Conservation (phyloP, 169 alveolate genomes). For the Plasmodium vinckei region DNA sequence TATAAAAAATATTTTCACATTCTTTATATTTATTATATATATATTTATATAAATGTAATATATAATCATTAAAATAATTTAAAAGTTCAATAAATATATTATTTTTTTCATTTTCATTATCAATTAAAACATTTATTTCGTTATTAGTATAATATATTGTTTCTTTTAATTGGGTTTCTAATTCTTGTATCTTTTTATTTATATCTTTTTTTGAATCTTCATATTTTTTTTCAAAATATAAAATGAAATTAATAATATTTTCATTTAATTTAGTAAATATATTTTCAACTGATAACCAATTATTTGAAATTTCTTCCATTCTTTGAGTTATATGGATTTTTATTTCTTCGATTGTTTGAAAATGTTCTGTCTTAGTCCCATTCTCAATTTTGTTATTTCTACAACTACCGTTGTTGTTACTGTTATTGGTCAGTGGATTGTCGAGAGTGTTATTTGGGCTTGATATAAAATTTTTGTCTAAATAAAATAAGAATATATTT, state of each 20-base stretch:
- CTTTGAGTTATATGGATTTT: constrained; percentile 18
- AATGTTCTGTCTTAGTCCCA: constrained; percentile 6
- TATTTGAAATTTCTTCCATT: constrained; percentile 1
- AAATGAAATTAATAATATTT: constrained; percentile 23
- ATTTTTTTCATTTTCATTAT: constrained; percentile 32
- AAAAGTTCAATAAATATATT: constrained; percentile 14
- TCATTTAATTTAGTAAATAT: constrained; percentile 26
- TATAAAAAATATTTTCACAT: constrained; percentile 15
- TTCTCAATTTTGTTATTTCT: not conserved
- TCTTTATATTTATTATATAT: constrained; percentile 13
- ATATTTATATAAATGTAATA: constrained; percentile 35
- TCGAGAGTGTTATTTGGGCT: not conserved
- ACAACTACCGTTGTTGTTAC: not conserved
- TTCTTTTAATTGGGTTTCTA: constrained; percentile 23
- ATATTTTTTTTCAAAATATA: constrained; percentile 34
- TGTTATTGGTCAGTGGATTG: too few relatives aligned
- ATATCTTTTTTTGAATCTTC: constrained; percentile 1
- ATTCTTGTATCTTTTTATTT: not conserved
- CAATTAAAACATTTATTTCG: constrained; percentile 17
- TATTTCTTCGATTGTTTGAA: constrained; percentile 7
- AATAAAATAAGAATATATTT: constrained; percentile 1
- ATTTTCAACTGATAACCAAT: constrained; percentile 28
- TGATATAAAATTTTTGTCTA: not conserved
- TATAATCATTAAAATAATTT: constrained; percentile 56
- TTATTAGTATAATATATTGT: constrained; percentile 17